Base-by-base conservation (phyloP, 345 rosid genomes). In the Pistacia atlantica region DNA sequence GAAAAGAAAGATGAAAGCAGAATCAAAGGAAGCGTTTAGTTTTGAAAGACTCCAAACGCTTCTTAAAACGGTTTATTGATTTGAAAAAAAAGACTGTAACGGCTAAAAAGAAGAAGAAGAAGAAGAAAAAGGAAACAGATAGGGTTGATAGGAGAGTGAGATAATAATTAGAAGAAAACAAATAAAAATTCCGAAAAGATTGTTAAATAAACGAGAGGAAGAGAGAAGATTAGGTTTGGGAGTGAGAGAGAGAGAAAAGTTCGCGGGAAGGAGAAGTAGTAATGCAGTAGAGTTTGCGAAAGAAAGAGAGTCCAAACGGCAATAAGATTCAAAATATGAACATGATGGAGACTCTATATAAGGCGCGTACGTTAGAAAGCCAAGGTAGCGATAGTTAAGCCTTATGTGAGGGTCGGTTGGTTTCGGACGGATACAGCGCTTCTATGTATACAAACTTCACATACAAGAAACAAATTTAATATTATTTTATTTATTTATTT, bases 1-100 rank as follows among this genome's bases (percentile, higher is more conserved):
- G 17, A 25, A 64, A 64, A 70, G n/a, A 48, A 33, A 67, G 57
- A 60, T 46, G 4, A 45, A 64, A 60, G 61, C 65, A 76, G 48
- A 59, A 45, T 33, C 46, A 77, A 77, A 16, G 80, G 61, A 63
- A 65, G 8, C 51, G 31, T 48, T 61, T 4, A 25, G 28, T 33
- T 17, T 31, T 31, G 12, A 57, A 71, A 11, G 11, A 71, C 37
- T 22, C 11, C 65, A 59, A 3, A 14, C 20, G 11, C 13, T 57
- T n/a, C 37, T 17, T 22, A 67, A 67, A 67, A 13, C 17, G 25
- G 5, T 71, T 57, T 6, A 37, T 68, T 51, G 38, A 28, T 51
- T 28, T 31, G 46, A 33, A 69, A 33, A 69, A 46, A 67, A 46
- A 22, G 2, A 42, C 16, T 18, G 37, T 63, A 73, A 63, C 69